Conservation (phyloP, 179 eudicot species). For the Actinidia arguta region DNA sequence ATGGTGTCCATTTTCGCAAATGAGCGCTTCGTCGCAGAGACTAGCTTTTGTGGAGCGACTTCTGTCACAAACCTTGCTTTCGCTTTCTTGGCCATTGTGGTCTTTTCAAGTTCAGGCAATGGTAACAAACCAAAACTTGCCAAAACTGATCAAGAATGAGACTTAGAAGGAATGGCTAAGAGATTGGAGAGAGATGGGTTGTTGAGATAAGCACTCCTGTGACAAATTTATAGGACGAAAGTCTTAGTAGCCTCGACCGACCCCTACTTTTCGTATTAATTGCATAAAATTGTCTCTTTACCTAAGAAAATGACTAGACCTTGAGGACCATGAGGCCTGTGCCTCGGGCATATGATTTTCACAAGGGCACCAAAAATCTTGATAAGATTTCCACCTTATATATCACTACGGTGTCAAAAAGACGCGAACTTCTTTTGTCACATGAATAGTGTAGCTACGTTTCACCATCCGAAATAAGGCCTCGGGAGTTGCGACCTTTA, state of each 20-base stretch:
- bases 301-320: conserved; percentile 14
- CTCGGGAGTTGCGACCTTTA: not conserved
- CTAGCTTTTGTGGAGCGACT: conserved; percentile 24
- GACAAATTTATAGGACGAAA: conserved; percentile 21
- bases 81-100: conserved; percentile 25
- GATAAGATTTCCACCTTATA: not conserved
- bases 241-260: not conserved
- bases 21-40: conserved; percentile 19
- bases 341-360: not conserved
- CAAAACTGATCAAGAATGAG: not conserved
- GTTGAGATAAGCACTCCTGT: conserved; percentile 4
- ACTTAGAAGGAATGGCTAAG: not conserved
- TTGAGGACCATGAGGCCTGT: conserved; percentile 13
- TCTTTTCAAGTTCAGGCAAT: not conserved
- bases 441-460: not conserved
- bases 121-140: not conserved
- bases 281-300: conserved; percentile 6
- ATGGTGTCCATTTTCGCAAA: conserved; percentile 17
- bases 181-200: not conserved
- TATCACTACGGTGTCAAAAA: not conserved
- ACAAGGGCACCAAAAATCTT: conserved; percentile 2
- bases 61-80: conserved; percentile 24
- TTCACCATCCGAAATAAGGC: not conserved
- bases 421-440: not conserved
- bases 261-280: conserved; percentile 22